Base-by-base conservation (phyloP, 306 rosid genomes). In the Casuarina glauca region DNA sequence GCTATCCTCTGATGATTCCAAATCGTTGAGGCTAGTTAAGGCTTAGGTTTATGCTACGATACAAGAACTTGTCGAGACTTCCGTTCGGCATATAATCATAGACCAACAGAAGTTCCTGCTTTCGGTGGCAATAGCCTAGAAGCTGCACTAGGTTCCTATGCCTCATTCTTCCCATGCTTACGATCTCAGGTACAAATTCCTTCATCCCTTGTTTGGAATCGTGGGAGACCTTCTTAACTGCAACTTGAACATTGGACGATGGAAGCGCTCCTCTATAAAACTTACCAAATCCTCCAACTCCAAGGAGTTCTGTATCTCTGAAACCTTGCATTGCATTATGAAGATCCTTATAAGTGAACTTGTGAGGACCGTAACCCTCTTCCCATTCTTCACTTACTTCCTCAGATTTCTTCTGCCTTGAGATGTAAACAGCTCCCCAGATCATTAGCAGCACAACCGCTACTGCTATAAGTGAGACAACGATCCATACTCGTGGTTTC, bases 371-470 rank as follows among this genome's bases (percentile, higher is more conserved):
- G 4, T 78, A 75, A 36, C 78, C 83, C 0, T 8, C 44, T 62
- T 86, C 87, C 90, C 87, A 86, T 10, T 72, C 84, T 75, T 86
- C 87, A 1, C 57, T 50, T 8, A 81, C 5, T 36, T 86, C 90
- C 13, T 70, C 79, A 53, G 11, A 77, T 49, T 76, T 55, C 48
- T 50, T 54, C 79, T 78, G 74, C 15, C 77, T 45, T 26, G 75
- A 19, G 38, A 44, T 3, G 70, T 20, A 78, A 78, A 58, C n/a
- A 41, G 13, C 49, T 7, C 70, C 70, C 6, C 3, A 6, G 46
- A 66, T 39, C 1, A 32, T 41, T 41, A 66, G 3, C 26, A 66
- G 35, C 13, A 75, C 45, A 41, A 39, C 17, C 1, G 19, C 50
- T 32, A 51, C 42, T 15, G 13, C 58, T 1, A 66, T 17, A 13